phyloP scores from a whole-genome alignment of 768 basidiomycete genomes.

The Leccinum aurantiacum region DNA sequence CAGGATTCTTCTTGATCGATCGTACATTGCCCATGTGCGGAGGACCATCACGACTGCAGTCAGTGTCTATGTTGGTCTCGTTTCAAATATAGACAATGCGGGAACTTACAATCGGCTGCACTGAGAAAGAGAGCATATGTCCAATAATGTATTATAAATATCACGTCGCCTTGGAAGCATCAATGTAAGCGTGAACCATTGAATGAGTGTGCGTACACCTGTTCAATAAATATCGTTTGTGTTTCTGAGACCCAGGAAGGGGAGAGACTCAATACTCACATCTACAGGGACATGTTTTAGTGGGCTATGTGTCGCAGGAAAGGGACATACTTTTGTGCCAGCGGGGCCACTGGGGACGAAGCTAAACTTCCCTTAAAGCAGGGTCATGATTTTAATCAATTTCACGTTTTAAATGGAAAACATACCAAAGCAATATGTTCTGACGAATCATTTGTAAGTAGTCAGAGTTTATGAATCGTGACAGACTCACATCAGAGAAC shows the following conservation, averaged over 20 bases:
- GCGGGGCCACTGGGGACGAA: not conserved
- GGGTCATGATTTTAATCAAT: too few relatives aligned
- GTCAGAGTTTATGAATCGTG: too few relatives aligned
- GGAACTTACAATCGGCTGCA: constrained; percentile 2
- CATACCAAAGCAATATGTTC: too few relatives aligned
- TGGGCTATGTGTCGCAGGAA: not conserved
- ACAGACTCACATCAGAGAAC: not conserved
- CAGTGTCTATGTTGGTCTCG: not conserved
- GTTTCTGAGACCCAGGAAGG: not conserved
- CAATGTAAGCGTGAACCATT: not conserved
- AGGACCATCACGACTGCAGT: not conserved
- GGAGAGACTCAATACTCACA: not conserved
- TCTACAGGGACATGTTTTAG: not conserved
- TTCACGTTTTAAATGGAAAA: too few relatives aligned
- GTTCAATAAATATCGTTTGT: not conserved
- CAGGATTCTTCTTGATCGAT: not conserved
- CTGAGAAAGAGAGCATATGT: not conserved
- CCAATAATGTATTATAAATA: not conserved
- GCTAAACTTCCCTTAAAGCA: too few relatives aligned
- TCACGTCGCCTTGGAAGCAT: not conserved
- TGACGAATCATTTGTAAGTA: too few relatives aligned
- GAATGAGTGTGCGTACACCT: not conserved
- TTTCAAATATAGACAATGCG: not conserved
- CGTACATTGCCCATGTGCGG: constrained; percentile 1
- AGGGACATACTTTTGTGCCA: too few relatives aligned